Percentiles rank a stretch among this genome's conserved stretches.
These are phyloP conservation scores for Gossypium turneri DNA, from an alignment of 345 rosid genomes.

Conservation along the genomic window DNA sequence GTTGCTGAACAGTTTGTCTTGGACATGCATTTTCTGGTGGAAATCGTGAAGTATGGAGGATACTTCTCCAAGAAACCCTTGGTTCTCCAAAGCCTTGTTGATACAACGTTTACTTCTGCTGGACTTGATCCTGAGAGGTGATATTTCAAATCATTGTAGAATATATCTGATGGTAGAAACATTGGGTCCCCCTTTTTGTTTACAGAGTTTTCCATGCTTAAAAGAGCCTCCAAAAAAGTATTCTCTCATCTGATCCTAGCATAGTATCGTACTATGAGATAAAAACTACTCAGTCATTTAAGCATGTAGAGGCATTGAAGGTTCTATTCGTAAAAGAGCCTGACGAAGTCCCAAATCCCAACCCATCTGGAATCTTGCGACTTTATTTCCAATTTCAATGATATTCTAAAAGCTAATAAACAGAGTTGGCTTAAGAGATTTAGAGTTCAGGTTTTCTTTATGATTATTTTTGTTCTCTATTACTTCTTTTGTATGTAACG, in stretches of 20 bases:
- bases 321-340: background rate
- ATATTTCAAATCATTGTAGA: conserved; percentile 15
- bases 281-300: background rate
- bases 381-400: background rate
- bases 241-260: background rate
- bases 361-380: background rate
- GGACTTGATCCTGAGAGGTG: conserved; percentile 51
- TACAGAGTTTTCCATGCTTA: conserved; percentile 2
- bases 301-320: background rate
- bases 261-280: background rate
- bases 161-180: background rate
- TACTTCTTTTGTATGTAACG: background rate
- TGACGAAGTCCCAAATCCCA: background rate
- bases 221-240: conserved; percentile 3
- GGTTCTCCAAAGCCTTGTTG: conserved; percentile 30
- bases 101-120: conserved; percentile 36
- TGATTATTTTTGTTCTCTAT: background rate
- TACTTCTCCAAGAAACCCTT: conserved; percentile 40
- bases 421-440: background rate
- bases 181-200: no score
- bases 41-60: conserved; percentile 35
- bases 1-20: conserved; percentile 36
- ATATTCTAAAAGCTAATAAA: background rate
- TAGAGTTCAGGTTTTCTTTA: background rate
- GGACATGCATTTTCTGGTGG: conserved; percentile 47